Evolutionary conservation across 1,284 basidiomycete species (phyloP).

Genomic region (Sanghuangporus sanghuang): DNA sequence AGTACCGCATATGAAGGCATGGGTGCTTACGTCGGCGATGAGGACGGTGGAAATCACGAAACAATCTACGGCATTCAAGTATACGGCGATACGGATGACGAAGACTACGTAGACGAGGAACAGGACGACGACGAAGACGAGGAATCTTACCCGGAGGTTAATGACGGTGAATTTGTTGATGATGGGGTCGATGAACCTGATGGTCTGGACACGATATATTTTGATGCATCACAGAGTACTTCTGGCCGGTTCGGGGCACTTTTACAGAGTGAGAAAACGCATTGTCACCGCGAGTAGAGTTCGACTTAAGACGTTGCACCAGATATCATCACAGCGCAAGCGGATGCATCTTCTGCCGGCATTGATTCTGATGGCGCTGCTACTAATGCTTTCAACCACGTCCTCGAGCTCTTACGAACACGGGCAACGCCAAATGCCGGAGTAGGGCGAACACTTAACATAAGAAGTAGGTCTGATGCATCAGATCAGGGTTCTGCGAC

Average conservation of each 20-base stretch:
- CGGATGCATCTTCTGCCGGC: not conserved
- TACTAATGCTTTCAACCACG: not conserved
- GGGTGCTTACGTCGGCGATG: slow-evolving; percentile 14
- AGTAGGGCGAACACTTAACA: slow-evolving; percentile 18
- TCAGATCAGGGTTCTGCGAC: not conserved
- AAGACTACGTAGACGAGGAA: slow-evolving; percentile 19
- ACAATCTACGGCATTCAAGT: not conserved
- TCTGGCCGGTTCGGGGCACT: not conserved
- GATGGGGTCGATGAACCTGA: not conserved
- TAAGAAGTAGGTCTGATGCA: not conserved
- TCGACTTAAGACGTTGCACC: not conserved
- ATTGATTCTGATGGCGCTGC: not conserved
- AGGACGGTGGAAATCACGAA: not conserved
- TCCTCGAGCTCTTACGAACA: slow-evolving; percentile 3
- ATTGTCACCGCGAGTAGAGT: not conserved
- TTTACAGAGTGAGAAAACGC: slow-evolving; percentile 11
- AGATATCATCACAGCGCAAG: not conserved
- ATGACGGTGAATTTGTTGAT: slow-evolving; percentile 35
- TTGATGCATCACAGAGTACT: not conserved
- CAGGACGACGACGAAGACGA: slow-evolving; percentile 18
- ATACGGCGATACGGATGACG: slow-evolving; percentile 18
- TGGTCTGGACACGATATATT: not conserved
- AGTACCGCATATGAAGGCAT: slow-evolving; percentile 14
- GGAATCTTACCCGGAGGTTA: slow-evolving; percentile 29
- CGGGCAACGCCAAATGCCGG: slow-evolving; percentile 21